phyloP scores from a whole-genome alignment of 2,329 filamentous ascomycete genomes.

The Ophiostoma sp. region DNA sequence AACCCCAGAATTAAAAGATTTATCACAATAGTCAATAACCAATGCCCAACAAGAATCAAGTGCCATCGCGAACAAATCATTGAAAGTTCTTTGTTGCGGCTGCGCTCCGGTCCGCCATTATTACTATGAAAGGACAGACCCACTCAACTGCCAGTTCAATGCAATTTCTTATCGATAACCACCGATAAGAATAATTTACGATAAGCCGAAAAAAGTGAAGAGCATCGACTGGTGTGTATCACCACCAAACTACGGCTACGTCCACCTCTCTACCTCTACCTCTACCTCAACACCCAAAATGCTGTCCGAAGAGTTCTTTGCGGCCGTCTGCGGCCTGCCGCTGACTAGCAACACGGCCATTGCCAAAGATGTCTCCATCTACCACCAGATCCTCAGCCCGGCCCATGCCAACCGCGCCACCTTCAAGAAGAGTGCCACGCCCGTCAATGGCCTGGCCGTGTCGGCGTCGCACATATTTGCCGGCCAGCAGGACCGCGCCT shows the following conservation, averaged over 20 bases:
- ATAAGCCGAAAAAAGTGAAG: slow-evolving; percentile 16
- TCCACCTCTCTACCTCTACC: not conserved
- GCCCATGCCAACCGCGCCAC: slow-evolving; percentile 66
- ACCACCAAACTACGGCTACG: not conserved
- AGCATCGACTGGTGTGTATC: not conserved
- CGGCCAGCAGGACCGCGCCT: slow-evolving; percentile 84
- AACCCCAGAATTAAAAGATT: no score
- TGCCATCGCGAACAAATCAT: not conserved
- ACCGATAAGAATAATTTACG: slow-evolving; percentile 2
- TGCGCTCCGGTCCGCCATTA: not conserved
- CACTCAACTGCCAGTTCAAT: not conserved
- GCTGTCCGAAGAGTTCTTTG: slow-evolving; percentile 57
- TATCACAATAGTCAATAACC: no score
- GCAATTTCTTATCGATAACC: not conserved
- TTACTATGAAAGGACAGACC: not conserved
- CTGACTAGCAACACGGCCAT: slow-evolving; percentile 49
- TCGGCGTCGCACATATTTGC: slow-evolving; percentile 82
- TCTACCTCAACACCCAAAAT: slow-evolving; percentile 35
- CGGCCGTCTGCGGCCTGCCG: slow-evolving; percentile 53
- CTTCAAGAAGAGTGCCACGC: slow-evolving; percentile 90
- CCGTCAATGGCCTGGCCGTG: slow-evolving; percentile 71
- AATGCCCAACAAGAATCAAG: not conserved
- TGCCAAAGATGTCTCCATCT: slow-evolving; percentile 78
- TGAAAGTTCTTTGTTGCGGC: not conserved
- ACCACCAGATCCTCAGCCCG: slow-evolving; percentile 76